phyloP scores from a whole-genome alignment of 129 eudicot species.

The Cynara cardunculus region DNA sequence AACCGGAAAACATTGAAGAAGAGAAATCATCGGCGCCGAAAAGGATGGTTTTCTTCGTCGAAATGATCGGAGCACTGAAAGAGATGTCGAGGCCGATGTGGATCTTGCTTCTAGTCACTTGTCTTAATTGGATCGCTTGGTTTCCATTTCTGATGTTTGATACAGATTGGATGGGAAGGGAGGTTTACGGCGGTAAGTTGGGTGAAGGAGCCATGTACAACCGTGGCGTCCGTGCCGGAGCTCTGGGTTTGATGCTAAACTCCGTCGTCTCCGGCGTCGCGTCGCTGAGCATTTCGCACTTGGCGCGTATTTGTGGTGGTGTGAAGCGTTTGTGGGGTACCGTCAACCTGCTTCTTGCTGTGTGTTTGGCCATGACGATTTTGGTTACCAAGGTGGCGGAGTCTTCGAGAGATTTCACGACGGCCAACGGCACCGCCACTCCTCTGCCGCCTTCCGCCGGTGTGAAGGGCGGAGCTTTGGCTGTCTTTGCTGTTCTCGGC shows the following conservation, averaged over 20 bases:
- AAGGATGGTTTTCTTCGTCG: constrained; percentile 36
- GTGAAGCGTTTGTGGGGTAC: constrained; percentile 74
- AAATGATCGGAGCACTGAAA: constrained; percentile 57
- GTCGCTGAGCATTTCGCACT: constrained; percentile 43
- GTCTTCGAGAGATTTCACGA: constrained; percentile 15
- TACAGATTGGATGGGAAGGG: constrained; percentile 91
- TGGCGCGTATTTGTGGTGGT: constrained; percentile 48
- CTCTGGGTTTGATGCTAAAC: constrained; percentile 63
- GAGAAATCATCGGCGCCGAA: not conserved
- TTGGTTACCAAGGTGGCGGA: constrained; percentile 55
- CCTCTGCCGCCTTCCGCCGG: constrained; percentile 36
- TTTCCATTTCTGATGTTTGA: constrained; percentile 78
- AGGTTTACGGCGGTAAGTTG: constrained; percentile 65
- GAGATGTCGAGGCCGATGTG: constrained; percentile 66
- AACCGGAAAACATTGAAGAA: not conserved
- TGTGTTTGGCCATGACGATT: constrained; percentile 62
- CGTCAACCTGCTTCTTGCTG: constrained; percentile 55
- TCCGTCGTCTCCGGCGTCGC: constrained; percentile 63
- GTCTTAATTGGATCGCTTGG: constrained; percentile 89
- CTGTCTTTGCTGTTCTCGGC: constrained; percentile 62
- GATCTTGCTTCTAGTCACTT: constrained; percentile 63
- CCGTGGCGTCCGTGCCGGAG: constrained; percentile 65
- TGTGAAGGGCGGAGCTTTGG: constrained; percentile 54
- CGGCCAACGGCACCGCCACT: not conserved
- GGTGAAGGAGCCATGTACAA: constrained; percentile 34